Conservation (phyloP, 345 rosid genomes). For the Lepidium sativum region DNA sequence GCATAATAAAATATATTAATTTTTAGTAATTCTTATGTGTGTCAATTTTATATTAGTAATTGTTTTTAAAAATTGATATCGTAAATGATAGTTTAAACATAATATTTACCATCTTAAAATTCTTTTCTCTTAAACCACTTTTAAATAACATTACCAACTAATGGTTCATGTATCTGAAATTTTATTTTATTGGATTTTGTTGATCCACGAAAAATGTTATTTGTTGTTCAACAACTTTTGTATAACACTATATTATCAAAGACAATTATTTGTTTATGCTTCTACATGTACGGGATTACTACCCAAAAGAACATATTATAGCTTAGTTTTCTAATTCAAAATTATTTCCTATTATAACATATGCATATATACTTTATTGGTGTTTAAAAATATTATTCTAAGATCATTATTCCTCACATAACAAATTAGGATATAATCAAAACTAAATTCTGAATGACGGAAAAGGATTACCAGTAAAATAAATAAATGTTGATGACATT, state of each 20-base stretch:
- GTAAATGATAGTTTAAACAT: neutral
- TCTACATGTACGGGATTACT: neutral
- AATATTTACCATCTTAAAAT: too few species aligned
- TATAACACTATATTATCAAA: neutral
- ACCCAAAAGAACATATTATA: neutral
- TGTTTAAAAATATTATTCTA: constrained; percentile 14
- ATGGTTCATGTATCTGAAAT: too few species aligned
- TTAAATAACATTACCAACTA: too few species aligned
- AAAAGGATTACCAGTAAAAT: neutral
- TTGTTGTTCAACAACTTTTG: too few species aligned
- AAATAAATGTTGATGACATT: neutral
- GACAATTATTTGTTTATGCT: neutral
- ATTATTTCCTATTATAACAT: neutral
- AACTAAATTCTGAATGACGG: neutral
- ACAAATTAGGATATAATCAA: neutral
- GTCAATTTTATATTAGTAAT: neutral
- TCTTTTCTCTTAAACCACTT: too few species aligned
- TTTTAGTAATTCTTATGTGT: neutral
- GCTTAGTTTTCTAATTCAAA: neutral
- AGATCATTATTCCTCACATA: constrained; percentile 11
- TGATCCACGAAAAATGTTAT: too few species aligned
- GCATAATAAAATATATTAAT: neutral
- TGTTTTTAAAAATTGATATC: neutral
- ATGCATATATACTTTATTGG: constrained; percentile 9
- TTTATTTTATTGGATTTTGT: too few species aligned